Evolutionary conservation across 805 yeast genomes (phyloP), one percentile per base, ranked within the genome.

Genomic region (Debaryomyces tyrocola): DNA sequence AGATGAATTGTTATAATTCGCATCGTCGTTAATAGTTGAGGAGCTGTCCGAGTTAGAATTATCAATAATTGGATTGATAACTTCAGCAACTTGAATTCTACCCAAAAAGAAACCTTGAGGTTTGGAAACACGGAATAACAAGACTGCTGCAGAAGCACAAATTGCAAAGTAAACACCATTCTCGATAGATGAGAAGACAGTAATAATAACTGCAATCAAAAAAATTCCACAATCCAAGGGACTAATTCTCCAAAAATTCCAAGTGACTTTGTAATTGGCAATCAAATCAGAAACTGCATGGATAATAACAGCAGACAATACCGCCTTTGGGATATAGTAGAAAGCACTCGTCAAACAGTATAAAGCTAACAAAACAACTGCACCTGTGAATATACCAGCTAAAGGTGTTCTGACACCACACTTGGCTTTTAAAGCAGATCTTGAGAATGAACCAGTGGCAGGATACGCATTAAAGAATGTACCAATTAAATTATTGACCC

Each of bases 331-430:
- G 66, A 91, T 91, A 70, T 79, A 91, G 71, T 77, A 89, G 73
- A 91, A 91, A 5, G 95, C 86, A 47, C 75, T 75, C 5, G 97
- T 90, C 58, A 91, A 78, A 49, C 87, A 83, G 66, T 90, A 91
- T 52, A 91, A 75, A 2, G 97, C 96, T 52, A 91, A 72, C 51
- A 91, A 69, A 20, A 91, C 97, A 67, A 92, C 90, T 38, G 80
- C 81, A 62, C 97, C 97, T 10, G 96, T 87, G 67, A 84, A 87
- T 36, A 90, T 77, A 70, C 97, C 96, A 38, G 96, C 95, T 50
- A 91, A 73, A 31, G 97, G 97, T 17, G 97, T 91, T 62, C 90
- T 81, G 39, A 91, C 97, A 63, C 96, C 96, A 78, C 96, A 91
- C 69, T 91, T 91, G 43, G 96, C 85, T 70, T 92, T 91, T 58